Evolutionary conservation across 495 filamentous ascomycete species (phyloP).

Genomic region (Aspergillus taichungensis): DNA sequence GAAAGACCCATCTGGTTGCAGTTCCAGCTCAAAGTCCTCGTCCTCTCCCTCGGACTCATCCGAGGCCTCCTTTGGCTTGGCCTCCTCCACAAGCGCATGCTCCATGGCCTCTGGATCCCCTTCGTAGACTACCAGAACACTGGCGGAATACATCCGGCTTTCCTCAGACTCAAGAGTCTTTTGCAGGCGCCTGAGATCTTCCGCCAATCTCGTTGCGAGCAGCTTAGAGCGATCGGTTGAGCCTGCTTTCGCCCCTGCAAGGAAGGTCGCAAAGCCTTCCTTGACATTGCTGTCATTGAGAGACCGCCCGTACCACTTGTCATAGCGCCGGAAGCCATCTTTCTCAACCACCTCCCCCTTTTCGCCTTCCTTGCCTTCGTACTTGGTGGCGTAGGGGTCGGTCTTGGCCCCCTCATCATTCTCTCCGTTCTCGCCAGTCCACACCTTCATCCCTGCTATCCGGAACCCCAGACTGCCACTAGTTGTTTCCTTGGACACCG

Average conservation of each 20-base stretch:
- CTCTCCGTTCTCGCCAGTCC: slow-evolving; percentile 52
- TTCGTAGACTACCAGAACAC: slow-evolving; percentile 86
- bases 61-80: slow-evolving; percentile 24
- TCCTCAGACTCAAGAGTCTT: slow-evolving; percentile 63
- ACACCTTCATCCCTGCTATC: slow-evolving; percentile 91
- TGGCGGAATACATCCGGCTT: slow-evolving; percentile 89
- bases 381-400: slow-evolving; percentile 33
- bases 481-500: slow-evolving; percentile 70
- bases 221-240: slow-evolving; percentile 40
- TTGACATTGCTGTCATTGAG: slow-evolving; percentile 64
- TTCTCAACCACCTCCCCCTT: slow-evolving; percentile 32
- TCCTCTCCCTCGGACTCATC: slow-evolving; percentile 44
- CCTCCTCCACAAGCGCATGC: slow-evolving; percentile 55
- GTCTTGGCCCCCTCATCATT: slow-evolving; percentile 29
- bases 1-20: slow-evolving; percentile 22
- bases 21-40: slow-evolving; percentile 45
- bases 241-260: slow-evolving; percentile 55
- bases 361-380: slow-evolving; percentile 29
- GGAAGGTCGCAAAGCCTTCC: slow-evolving; percentile 66
- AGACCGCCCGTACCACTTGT: slow-evolving; percentile 78
- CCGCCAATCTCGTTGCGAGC: slow-evolving; percentile 53
- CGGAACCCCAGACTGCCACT: slow-evolving; percentile 74
- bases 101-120: slow-evolving; percentile 66
- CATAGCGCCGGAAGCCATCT: slow-evolving; percentile 63
- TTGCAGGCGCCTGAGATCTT: slow-evolving; percentile 57